Evolutionary conservation across 202 grass and related monocot species (phyloP).

Genomic region (Hordeum pubiflorum): DNA sequence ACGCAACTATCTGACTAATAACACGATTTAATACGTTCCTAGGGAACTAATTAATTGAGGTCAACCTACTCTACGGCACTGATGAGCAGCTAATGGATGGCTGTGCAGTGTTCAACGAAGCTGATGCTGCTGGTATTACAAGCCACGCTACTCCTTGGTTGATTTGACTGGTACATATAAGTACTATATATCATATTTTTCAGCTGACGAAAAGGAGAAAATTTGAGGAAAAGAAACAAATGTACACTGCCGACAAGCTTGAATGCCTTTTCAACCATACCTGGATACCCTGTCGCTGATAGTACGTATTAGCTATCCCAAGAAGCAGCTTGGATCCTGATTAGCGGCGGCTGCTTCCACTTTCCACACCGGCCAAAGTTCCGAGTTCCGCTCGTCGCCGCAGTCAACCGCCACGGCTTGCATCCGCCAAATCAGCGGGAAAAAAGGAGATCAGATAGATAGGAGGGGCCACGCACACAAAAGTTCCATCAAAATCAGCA

Average conservation of each 20-base stretch:
- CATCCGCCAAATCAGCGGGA: not conserved
- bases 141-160: not conserved
- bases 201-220: not conserved
- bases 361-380: conserved; percentile 34
- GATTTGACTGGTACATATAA: not conserved
- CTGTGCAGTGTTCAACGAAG: not conserved
- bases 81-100: not conserved
- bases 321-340: conserved; percentile 6
- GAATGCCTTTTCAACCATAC: not conserved
- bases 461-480: not conserved
- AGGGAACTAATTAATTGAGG: not conserved
- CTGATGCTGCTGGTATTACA: not conserved
- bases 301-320: not conserved
- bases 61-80: not conserved
- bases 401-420: conserved; percentile 20
- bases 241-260: not conserved
- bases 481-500: not conserved
- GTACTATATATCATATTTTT: not conserved
- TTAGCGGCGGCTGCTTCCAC: not conserved
- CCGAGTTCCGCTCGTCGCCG: not conserved
- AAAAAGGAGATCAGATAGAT: not conserved
- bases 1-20: not conserved
- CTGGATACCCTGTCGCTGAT: not conserved
- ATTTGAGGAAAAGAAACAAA: not conserved
- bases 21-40: not conserved